Evolutionary conservation across 2,329 filamentous ascomycete genomes (phyloP).

Genomic region (Leptoxyphium fumago): DNA sequence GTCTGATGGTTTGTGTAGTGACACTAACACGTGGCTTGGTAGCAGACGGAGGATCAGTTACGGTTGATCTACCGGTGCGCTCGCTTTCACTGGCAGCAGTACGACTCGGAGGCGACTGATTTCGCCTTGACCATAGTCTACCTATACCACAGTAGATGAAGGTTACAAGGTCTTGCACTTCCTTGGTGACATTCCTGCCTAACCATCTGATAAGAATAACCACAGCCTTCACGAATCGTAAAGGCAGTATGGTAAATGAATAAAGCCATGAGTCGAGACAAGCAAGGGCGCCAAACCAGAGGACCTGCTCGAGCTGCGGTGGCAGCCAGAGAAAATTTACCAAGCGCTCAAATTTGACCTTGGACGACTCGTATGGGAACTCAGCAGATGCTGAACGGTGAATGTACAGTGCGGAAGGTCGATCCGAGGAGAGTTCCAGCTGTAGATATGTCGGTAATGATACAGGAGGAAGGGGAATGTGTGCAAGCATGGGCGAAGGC

Average conservation of each 20-base stretch:
- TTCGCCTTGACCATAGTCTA: conserved; percentile 51
- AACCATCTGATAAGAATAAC: conserved; percentile 67
- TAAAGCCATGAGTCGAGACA: conserved; percentile 95
- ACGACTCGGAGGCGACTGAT: conserved; percentile 2
- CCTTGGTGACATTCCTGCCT: conserved; percentile 55
- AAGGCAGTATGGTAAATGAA: conserved; percentile 85
- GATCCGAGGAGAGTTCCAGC: conserved; percentile 45
- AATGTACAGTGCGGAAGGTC: conserved; percentile 48
- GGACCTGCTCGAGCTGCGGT: conserved; percentile 63
- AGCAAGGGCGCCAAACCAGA: conserved; percentile 77
- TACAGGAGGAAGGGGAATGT: conserved; percentile 45
- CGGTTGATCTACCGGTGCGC: conserved; percentile 1
- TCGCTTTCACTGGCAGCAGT: conserved; percentile 3
- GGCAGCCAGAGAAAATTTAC: conserved; percentile 79
- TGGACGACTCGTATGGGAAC: conserved; percentile 79
- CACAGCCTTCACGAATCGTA: conserved; percentile 72
- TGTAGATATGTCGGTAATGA: conserved; percentile 53
- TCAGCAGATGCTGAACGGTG: conserved; percentile 42
- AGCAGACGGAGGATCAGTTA: background rate
- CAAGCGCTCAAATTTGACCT: conserved; percentile 80
- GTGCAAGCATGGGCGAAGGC: conserved; percentile 32
- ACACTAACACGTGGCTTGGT: background rate
- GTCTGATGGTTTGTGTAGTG: background rate
- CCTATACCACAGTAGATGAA: conserved; percentile 72
- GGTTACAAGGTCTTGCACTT: conserved; percentile 53